Base-by-base conservation (phyloP, 2,329 filamentous ascomycete species). In the Akanthomyces lecanii region DNA sequence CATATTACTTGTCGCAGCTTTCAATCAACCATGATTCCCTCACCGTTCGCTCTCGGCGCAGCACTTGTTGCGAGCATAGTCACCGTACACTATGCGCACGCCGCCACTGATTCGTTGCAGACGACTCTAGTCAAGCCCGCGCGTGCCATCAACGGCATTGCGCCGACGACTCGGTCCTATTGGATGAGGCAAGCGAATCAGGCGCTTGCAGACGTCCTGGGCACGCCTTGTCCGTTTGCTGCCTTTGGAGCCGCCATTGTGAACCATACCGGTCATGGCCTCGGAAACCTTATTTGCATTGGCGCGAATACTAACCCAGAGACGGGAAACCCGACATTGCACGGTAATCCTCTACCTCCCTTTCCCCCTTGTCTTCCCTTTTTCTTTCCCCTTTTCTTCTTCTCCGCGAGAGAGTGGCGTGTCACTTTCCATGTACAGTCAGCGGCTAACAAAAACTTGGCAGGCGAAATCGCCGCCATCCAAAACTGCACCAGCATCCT, bases 191-290 rank as follows among this genome's bases (percentile, higher is more conserved):
- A 73, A 40, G 81, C 82, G 21, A 82, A 79, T 63, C 67, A 74
- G 28, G 79, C 78, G 1, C 73, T 84, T 5, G 67, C 70, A n/a
- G 71, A 77, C 1, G 58, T 65, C 18, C 44, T 54, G 6, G 47
- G 25, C 5, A 65, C 44, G 6, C 80, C 82, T 3, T 86, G 83
- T 67, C 81, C 81, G 0, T 83, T 81, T 65, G 77, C 75, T 7
- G 79, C 83, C 6, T 85, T 85, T 68, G 82, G 81, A 3, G 76
- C 78, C 16, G 82, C 78, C 25, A 78, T 85, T 62, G 83, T 85
- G 16, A 85, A 85, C 67, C 83, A 85, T 67, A 84, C 81, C 0
- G 69, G 66, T 5, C 66, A 66, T 25, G 75, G 74, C 0, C 68
- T 77, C 0, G 81, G 81, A 2, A 72, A 79, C 25, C 69, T 82